Conservation (phyloP, 2,329 filamentous ascomycete genomes). For the Acrocalymma vagum region DNA sequence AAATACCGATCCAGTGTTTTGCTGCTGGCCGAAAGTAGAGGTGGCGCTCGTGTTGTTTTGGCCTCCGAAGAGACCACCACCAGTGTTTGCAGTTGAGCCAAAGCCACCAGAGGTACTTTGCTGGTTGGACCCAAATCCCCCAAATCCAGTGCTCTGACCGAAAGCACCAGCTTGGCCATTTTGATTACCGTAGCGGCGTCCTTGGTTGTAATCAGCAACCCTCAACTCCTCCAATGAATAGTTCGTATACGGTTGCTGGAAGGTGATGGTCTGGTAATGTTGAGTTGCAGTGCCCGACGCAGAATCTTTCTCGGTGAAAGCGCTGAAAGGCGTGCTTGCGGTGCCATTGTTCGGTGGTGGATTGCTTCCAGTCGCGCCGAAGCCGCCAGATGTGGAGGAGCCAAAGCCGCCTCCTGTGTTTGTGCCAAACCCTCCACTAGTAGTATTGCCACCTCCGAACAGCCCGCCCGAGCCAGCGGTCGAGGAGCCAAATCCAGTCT, state of each 20-base stretch:
- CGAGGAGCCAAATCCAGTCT: conserved; percentile 36
- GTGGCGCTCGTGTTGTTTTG: conserved; percentile 41
- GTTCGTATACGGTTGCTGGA: conserved; percentile 83
- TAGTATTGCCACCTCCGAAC: conserved; percentile 39
- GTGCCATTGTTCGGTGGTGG: conserved; percentile 66
- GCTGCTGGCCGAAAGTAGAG: conserved; percentile 45
- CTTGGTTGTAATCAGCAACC: conserved; percentile 86
- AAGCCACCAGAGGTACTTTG: conserved; percentile 54
- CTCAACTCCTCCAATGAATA: conserved; percentile 79
- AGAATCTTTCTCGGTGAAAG: conserved; percentile 76
- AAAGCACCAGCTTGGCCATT: conserved; percentile 85
- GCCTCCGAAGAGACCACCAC: conserved; percentile 56
- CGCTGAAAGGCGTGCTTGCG: conserved; percentile 69
- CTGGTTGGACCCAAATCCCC: conserved; percentile 53
- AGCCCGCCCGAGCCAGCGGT: conserved; percentile 32
- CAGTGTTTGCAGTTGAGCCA: conserved; percentile 53
- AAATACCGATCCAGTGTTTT: conserved; percentile 38
- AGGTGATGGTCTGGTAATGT: conserved; percentile 80
- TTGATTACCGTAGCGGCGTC: conserved; percentile 82
- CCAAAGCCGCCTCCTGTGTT: conserved; percentile 34
- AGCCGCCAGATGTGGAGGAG: conserved; percentile 35
- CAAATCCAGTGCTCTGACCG: conserved; percentile 70
- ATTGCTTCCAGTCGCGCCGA: conserved; percentile 28
- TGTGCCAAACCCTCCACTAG: conserved; percentile 36
- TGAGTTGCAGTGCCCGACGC: conserved; percentile 61